phyloP scores from a whole-genome alignment of 371 early-diverging fungal species.

The Haplosporangium sp. region DNA sequence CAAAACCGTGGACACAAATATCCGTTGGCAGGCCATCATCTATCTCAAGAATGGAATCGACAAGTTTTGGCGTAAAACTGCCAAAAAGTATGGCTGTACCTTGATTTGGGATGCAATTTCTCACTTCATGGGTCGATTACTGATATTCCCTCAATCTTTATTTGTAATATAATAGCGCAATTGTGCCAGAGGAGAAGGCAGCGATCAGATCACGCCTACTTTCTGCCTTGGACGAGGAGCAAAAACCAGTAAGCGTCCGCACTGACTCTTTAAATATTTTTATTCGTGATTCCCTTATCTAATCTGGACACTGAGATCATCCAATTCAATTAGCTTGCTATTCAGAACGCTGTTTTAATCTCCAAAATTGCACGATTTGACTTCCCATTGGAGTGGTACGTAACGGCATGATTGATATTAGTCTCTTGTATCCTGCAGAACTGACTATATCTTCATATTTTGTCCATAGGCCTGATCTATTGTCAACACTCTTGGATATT shows the following conservation, averaged over 20 bases:
- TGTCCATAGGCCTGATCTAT: slow-evolving; percentile 72
- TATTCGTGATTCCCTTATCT: neutral
- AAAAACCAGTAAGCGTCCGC: slow-evolving; percentile 65
- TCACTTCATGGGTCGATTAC: too few species aligned
- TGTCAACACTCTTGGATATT: slow-evolving; percentile 69
- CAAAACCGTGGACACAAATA: slow-evolving; percentile 65
- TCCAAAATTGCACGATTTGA: slow-evolving; percentile 86
- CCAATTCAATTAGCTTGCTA: slow-evolving; percentile 66
- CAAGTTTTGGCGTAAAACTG: slow-evolving; percentile 89
- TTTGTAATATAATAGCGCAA: slow-evolving; percentile 60
- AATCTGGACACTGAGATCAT: neutral
- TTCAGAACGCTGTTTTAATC: slow-evolving; percentile 79
- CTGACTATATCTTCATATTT: neutral
- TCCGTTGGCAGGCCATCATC: slow-evolving; percentile 85
- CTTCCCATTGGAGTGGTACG: slow-evolving; percentile 85
- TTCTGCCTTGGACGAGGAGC: slow-evolving; percentile 73
- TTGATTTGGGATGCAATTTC: neutral
- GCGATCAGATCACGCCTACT: slow-evolving; percentile 71
- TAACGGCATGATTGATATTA: neutral
- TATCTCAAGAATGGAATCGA: slow-evolving; percentile 91
- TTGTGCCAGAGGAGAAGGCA: slow-evolving; percentile 75
- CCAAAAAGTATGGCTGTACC: slow-evolving; percentile 67
- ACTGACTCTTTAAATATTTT: neutral
- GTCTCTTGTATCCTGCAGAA: neutral
- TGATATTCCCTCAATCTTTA: neutral